Percentiles rank a stretch among this genome's conserved stretches.
phyloP scores from a whole-genome alignment of 1,284 basidiomycete species.

The Puccinia polysora region DNA sequence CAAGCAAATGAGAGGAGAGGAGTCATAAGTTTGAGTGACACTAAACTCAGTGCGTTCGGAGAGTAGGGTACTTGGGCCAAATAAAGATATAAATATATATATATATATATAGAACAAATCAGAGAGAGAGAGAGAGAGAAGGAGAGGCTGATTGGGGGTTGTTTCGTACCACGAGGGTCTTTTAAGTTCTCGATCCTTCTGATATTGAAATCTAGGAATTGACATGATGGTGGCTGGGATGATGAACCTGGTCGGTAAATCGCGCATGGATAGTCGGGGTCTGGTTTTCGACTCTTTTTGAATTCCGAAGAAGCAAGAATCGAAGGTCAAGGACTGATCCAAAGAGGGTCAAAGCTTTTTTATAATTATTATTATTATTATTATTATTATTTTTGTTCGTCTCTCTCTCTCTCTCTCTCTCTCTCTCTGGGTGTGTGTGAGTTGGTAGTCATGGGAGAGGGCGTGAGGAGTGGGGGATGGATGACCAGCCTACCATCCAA shows the following conservation, averaged over 20 bases:
- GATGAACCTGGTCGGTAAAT: slow-evolving; percentile 31
- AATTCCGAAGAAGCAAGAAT: background rate
- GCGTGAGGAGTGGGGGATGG: background rate
- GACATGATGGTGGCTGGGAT: slow-evolving; percentile 6
- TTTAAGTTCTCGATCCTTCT: slow-evolving; percentile 26
- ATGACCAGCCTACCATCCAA: slow-evolving; percentile 24
- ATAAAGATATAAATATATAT: background rate
- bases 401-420: too few relatives aligned
- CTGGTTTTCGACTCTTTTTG: slow-evolving; percentile 35
- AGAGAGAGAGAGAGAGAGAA: too few relatives aligned
- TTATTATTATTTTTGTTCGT: background rate
- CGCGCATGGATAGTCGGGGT: slow-evolving; percentile 39
- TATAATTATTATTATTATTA: background rate
- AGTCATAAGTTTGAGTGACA: background rate
- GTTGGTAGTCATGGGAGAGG: background rate
- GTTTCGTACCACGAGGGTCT: slow-evolving; percentile 21
- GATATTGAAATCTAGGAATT: slow-evolving; percentile 43
- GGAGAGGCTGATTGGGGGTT: background rate
- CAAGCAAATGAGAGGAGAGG: background rate
- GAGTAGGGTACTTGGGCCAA: background rate
- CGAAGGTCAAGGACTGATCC: too few relatives aligned
- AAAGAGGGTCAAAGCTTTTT: background rate
- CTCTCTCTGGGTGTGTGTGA: too few relatives aligned
- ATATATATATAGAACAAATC: background rate
- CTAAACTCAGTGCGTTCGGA: background rate